Conservation (phyloP, 345 rosid species). For the Arabidopsis arenosa region DNA sequence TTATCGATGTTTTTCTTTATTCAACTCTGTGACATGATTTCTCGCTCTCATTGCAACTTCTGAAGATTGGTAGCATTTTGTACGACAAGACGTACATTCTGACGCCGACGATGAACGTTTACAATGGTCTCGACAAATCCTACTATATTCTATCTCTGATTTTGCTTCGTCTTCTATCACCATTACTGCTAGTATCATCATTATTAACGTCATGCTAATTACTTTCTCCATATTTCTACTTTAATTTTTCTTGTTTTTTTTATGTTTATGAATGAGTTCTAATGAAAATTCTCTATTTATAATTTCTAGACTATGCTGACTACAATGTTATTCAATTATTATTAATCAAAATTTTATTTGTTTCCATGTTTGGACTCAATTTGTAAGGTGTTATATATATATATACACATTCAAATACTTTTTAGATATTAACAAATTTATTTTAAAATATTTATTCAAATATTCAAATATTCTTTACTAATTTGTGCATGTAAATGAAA, state of each 20-base stretch:
- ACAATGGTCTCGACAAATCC: constrained; percentile 27
- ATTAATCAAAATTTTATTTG: background rate
- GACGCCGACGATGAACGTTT: constrained; percentile 11
- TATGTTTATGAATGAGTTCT: constrained; percentile 7
- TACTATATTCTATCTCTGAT: constrained; percentile 27
- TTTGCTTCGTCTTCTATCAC: constrained; percentile 33
- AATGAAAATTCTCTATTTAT: constrained; percentile 27
- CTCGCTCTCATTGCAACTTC: background rate
- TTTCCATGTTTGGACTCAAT: background rate
- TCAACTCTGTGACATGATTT: background rate
- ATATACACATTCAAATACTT: no score
- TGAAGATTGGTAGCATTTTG: constrained; percentile 25
- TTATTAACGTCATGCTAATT: constrained; percentile 4
- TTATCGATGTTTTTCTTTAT: background rate
- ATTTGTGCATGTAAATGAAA: background rate
- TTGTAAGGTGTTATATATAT: background rate
- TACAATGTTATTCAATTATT: constrained; percentile 5
- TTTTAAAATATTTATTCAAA: background rate
- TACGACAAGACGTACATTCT: constrained; percentile 32
- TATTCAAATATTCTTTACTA: background rate
- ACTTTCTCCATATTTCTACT: constrained; percentile 8
- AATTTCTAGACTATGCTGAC: background rate
- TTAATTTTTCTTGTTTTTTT: constrained; percentile 2
- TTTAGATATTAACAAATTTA: no score
- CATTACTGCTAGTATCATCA: constrained; percentile 24